Conservation (phyloP, 495 filamentous ascomycete genomes). For the Aspergillus sclerotioniger region DNA sequence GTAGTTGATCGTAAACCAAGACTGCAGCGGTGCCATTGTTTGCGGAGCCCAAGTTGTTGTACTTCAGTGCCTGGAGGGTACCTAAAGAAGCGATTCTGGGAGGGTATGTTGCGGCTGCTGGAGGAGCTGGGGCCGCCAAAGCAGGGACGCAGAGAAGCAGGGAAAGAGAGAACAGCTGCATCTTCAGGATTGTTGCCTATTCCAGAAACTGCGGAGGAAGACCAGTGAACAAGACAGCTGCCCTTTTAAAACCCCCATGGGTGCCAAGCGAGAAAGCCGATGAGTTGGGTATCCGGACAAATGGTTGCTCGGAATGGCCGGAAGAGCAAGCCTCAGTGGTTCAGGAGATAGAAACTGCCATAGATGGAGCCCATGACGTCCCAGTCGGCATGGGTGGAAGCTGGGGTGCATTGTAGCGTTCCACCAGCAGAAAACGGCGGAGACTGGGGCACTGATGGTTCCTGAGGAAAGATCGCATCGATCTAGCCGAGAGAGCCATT, state of each 20-base stretch:
- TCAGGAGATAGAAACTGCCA: neutral
- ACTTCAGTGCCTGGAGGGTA: slow-evolving; percentile 25
- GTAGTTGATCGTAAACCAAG: slow-evolving; percentile 19
- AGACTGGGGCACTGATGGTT: neutral
- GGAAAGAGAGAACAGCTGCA: slow-evolving; percentile 13
- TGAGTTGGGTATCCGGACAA: neutral
- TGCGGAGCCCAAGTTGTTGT: slow-evolving; percentile 30
- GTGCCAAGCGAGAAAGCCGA: neutral
- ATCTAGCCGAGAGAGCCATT: slow-evolving; percentile 3
- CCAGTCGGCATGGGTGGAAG: neutral
- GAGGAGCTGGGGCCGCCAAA: slow-evolving; percentile 14
- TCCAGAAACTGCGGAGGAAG: neutral
- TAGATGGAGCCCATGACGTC: neutral
- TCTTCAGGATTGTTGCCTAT: neutral
- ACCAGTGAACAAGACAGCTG: neutral
- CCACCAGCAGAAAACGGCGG: neutral
- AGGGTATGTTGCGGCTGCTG: neutral
- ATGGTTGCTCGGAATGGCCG: slow-evolving; percentile 1
- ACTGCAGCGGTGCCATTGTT: slow-evolving; percentile 33
- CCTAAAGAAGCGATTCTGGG: slow-evolving; percentile 18
- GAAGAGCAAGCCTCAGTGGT: neutral
- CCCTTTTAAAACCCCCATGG: neutral
- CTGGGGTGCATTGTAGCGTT: neutral
- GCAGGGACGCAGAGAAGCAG: slow-evolving; percentile 15
- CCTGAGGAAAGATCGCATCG: neutral